Conservation (phyloP, 2,329 filamentous ascomycete genomes). For the Ascocoryne sarcoides region DNA sequence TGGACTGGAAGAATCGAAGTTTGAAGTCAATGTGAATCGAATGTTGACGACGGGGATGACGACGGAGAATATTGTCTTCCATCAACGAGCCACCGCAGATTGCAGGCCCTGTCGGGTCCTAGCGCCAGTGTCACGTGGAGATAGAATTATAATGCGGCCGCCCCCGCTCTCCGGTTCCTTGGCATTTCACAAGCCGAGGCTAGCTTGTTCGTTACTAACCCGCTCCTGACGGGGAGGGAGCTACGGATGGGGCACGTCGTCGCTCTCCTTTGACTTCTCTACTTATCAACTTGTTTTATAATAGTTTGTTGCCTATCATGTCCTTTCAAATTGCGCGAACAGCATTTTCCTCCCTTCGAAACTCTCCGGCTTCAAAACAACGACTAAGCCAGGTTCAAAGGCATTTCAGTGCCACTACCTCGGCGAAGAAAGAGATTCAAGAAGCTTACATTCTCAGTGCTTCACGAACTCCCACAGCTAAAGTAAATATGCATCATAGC, state of each 20-base stretch:
- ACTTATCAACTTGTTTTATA: not conserved
- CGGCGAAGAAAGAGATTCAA: conserved; percentile 56
- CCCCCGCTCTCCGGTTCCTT: not conserved
- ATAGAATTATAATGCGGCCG: not conserved
- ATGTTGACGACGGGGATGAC: too few relatives aligned
- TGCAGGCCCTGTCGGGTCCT: too few relatives aligned
- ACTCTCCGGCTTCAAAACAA: conserved; percentile 24
- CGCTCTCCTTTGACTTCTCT: not conserved
- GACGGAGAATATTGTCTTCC: too few relatives aligned
- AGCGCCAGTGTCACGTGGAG: conserved; percentile 2
- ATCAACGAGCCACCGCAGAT: too few relatives aligned
- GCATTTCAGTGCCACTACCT: conserved; percentile 42
- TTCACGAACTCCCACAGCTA: conserved; percentile 79
- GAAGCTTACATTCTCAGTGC: conserved; percentile 93
- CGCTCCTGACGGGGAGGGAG: not conserved
- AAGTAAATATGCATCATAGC: conserved; percentile 46
- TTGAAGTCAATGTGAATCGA: too few relatives aligned
- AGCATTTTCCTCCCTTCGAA: conserved; percentile 20
- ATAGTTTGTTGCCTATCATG: conserved; percentile 21
- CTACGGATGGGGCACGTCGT: not conserved
- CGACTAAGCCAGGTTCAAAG: conserved; percentile 38
- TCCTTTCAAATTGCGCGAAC: conserved; percentile 20
- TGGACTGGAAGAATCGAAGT: too few relatives aligned
- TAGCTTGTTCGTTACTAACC: too few relatives aligned
- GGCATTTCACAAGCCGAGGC: not conserved